Evolutionary conservation across 2,329 filamentous ascomycete species (phyloP).

Genomic region (Aureobasidium leucospermi): DNA sequence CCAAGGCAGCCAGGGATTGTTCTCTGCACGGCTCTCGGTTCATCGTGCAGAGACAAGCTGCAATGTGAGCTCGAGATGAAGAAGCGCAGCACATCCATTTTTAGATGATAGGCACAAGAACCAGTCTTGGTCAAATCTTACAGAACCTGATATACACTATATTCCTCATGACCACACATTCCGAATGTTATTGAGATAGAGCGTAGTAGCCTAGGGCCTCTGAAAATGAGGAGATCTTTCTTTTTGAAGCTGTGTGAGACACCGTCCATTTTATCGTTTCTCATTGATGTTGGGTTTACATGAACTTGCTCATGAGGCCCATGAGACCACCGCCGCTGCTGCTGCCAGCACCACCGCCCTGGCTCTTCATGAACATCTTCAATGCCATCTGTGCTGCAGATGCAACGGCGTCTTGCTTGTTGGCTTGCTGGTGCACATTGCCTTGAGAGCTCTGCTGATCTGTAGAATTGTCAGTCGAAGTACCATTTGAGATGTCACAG

Average conservation of each 20-base stretch:
- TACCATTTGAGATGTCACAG: neutral
- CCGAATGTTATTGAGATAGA: too few species aligned
- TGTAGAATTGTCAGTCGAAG: neutral
- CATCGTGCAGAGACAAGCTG: too few species aligned
- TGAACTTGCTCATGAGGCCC: constrained; percentile 55
- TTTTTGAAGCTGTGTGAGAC: neutral
- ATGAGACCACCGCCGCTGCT: constrained; percentile 48
- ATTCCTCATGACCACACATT: too few species aligned
- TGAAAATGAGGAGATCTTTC: neutral
- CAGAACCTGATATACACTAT: too few species aligned
- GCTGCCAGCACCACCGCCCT: constrained; percentile 43
- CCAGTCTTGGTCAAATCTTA: too few species aligned
- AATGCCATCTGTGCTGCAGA: constrained; percentile 78
- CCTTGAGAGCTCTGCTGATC: constrained; percentile 51
- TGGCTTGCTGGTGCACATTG: constrained; percentile 48
- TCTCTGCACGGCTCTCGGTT: too few species aligned
- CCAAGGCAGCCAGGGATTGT: too few species aligned
- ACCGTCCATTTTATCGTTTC: neutral
- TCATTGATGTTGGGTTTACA: constrained; percentile 23
- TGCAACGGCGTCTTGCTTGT: constrained; percentile 74
- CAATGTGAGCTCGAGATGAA: too few species aligned
- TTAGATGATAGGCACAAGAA: too few species aligned
- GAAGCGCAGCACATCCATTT: too few species aligned
- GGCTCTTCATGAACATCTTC: constrained; percentile 83
- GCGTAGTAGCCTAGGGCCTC: too few species aligned